Evolutionary conservation across 345 rosid genomes (phyloP).

Genomic region (Camelina neglecta): DNA sequence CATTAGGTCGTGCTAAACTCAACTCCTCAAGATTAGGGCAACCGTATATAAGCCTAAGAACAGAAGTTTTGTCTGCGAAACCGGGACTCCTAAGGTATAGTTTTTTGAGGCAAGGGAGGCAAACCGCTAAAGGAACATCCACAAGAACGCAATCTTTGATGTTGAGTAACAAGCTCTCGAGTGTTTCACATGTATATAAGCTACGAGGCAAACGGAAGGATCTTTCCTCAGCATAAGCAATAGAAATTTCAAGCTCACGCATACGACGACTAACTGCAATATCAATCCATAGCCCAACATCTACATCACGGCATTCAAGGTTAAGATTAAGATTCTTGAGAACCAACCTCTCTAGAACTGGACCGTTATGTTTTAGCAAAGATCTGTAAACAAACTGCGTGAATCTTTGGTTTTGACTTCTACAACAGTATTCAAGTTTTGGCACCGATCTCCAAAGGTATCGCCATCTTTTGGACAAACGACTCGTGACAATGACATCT

Average conservation of each 20-base stretch:
- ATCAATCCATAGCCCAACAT: slow-evolving; percentile 22
- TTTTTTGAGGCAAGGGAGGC: slow-evolving; percentile 22
- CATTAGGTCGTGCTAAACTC: not conserved
- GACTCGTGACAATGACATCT: slow-evolving; percentile 6
- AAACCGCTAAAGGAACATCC: not conserved
- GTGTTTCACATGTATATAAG: slow-evolving; percentile 13
- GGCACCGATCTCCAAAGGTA: slow-evolving; percentile 20
- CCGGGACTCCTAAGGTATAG: not conserved
- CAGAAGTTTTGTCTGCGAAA: not conserved
- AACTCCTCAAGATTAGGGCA: slow-evolving; percentile 28
- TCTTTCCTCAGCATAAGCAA: not conserved
- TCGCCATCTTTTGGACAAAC: slow-evolving; percentile 38
- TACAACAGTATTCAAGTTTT: not conserved
- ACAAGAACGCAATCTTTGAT: not conserved
- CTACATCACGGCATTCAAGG: not conserved
- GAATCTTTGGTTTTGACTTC: not conserved
- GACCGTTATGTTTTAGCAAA: slow-evolving; percentile 18
- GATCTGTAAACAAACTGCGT: slow-evolving; percentile 25
- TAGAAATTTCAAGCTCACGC: not conserved
- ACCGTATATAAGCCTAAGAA: slow-evolving; percentile 10
- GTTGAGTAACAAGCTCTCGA: slow-evolving; percentile 4
- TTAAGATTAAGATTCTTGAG: not conserved
- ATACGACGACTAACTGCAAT: slow-evolving; percentile 13
- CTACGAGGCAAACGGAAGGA: slow-evolving; percentile 6
- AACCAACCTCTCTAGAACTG: not conserved